Evolutionary conservation across 176 grass and related monocot genomes (phyloP).

Genomic region (Puya raimondii): DNA sequence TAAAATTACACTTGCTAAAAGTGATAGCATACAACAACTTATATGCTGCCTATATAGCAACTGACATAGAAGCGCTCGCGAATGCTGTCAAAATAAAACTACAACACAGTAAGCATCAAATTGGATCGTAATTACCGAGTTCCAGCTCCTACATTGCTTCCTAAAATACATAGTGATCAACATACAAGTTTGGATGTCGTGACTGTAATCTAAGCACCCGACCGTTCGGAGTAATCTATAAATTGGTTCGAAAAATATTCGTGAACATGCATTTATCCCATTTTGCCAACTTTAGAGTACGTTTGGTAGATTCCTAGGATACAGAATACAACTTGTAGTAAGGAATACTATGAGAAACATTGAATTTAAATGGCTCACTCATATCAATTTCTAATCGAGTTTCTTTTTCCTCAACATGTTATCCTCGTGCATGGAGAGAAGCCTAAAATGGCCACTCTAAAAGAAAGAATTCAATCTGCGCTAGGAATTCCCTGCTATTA

Average conservation of each 20-base stretch:
- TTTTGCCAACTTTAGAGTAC: too few species aligned
- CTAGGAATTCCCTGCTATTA: conserved; percentile 56
- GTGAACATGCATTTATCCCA: too few species aligned
- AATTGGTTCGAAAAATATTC: too few species aligned
- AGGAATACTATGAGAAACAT: too few species aligned
- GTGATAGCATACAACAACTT: neutral
- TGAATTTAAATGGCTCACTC: too few species aligned
- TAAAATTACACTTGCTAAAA: neutral
- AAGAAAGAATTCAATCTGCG: conserved; percentile 65
- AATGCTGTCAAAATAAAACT: neutral
- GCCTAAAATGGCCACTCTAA: conserved; percentile 78
- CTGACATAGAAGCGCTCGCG: neutral
- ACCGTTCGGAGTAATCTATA: too few species aligned
- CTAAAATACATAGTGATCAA: neutral
- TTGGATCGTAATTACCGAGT: neutral
- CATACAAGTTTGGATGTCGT: neutral
- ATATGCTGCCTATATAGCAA: neutral
- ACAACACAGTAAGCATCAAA: neutral
- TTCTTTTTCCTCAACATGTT: conserved; percentile 73
- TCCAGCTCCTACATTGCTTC: neutral
- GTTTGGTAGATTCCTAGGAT: too few species aligned
- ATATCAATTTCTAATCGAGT: conserved; percentile 32
- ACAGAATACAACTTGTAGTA: too few species aligned
- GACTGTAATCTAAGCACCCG: too few species aligned
- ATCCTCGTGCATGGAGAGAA: conserved; percentile 94